Conservation (phyloP, 371 early-diverging fungal genomes). For the Rhizopus arrhizus region DNA sequence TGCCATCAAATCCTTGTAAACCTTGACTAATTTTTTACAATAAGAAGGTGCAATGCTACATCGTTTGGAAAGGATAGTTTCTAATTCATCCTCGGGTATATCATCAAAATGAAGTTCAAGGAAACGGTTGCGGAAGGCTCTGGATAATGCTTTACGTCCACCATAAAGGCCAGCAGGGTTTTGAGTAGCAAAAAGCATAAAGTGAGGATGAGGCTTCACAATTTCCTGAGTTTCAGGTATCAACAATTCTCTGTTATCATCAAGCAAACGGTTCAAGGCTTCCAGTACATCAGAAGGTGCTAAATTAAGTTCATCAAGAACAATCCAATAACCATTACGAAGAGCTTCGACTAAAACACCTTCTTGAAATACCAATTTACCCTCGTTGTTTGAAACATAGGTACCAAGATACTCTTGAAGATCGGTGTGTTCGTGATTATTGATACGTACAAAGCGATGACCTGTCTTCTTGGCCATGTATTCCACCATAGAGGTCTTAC, state of each 20-base stretch:
- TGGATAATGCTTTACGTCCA: slow-evolving; percentile 98
- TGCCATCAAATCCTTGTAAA: slow-evolving; percentile 85
- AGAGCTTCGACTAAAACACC: slow-evolving; percentile 97
- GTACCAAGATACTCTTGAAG: slow-evolving; percentile 98
- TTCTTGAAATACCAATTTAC: slow-evolving; percentile 92
- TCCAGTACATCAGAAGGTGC: slow-evolving; percentile 99
- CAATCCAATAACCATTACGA: slow-evolving; percentile 98
- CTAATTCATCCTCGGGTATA: slow-evolving; percentile 89
- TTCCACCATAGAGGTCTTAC: slow-evolving; percentile 99
- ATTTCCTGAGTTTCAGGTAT: slow-evolving; percentile 97
- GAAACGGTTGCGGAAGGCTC: slow-evolving; percentile 99
- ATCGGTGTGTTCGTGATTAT: slow-evolving; percentile 99
- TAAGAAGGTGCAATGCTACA: slow-evolving; percentile 91
- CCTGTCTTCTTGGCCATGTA: slow-evolving; percentile 93
- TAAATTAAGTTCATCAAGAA: slow-evolving; percentile 99
- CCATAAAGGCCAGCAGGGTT: slow-evolving; percentile 99
- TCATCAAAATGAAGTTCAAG: slow-evolving; percentile 96
- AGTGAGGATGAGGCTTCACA: slow-evolving; percentile 95
- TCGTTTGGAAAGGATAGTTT: slow-evolving; percentile 82
- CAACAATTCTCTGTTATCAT: slow-evolving; percentile 98
- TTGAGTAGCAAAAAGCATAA: slow-evolving; percentile 99
- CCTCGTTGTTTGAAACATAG: slow-evolving; percentile 81
- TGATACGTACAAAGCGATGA: slow-evolving; percentile 97
- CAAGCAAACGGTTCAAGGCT: slow-evolving; percentile 98
- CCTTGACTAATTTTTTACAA: slow-evolving; percentile 84